Conservation (phyloP, 495 filamentous ascomycete genomes). For the Cercophora newfieldiana region DNA sequence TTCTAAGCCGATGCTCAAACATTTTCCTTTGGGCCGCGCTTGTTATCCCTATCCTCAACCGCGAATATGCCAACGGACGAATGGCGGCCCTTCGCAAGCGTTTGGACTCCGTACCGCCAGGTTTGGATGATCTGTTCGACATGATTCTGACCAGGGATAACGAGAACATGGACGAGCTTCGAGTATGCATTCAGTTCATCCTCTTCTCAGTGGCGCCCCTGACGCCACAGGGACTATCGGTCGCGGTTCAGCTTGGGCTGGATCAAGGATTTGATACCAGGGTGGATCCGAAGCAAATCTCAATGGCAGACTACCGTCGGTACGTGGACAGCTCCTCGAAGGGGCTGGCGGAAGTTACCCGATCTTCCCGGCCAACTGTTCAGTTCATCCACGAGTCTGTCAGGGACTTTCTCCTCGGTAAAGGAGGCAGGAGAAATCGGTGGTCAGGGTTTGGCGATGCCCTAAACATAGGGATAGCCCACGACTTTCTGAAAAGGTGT, state of each 20-base stretch:
- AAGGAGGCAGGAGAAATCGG: not conserved
- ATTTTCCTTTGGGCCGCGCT: slow-evolving; percentile 48
- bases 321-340: slow-evolving; percentile 34
- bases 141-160: slow-evolving; percentile 36
- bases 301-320: slow-evolving; percentile 4
- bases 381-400: slow-evolving; percentile 46
- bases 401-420: slow-evolving; percentile 27
- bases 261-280: not conserved
- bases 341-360: slow-evolving; percentile 33
- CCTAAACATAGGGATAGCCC: not conserved
- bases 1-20: slow-evolving; percentile 39
- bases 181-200: slow-evolving; percentile 38
- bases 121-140: slow-evolving; percentile 31
- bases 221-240: slow-evolving; percentile 32
- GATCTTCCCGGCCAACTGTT: slow-evolving; percentile 20
- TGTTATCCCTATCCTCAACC: slow-evolving; percentile 44
- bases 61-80: slow-evolving; percentile 31
- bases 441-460: not conserved
- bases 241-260: slow-evolving; percentile 33
- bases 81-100: slow-evolving; percentile 18
- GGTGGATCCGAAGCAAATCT: slow-evolving; percentile 6
- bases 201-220: slow-evolving; percentile 35
- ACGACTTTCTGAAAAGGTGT: not conserved
- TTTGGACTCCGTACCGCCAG: slow-evolving; percentile 30
- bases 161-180: slow-evolving; percentile 26